Percentiles rank a stretch among this genome's conserved stretches.
These are phyloP conservation scores for Podospora tetraspora DNA, from an alignment of 495 filamentous ascomycete species.

Conservation along the genomic window DNA sequence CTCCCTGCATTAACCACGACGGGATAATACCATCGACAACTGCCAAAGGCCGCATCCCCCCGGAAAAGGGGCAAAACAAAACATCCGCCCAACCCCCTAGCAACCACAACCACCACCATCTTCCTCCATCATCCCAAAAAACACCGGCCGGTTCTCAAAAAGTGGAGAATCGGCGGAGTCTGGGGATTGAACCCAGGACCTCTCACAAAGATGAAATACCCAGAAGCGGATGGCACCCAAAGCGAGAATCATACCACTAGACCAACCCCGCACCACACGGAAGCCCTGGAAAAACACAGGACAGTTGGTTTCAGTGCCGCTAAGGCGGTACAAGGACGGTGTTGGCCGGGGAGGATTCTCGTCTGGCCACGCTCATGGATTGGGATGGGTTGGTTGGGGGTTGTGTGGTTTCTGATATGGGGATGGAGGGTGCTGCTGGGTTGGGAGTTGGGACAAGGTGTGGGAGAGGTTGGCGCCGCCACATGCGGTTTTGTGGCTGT, in stretches of 20 bases:
- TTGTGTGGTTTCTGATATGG: not conserved
- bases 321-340: not conserved
- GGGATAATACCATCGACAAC: no score
- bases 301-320: not conserved
- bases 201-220: not conserved
- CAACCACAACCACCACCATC: not conserved
- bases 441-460: not conserved
- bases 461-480: not conserved
- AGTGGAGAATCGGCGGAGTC: not conserved
- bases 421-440: no score
- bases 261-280: not conserved
- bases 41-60: not conserved
- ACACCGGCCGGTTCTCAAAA: not conserved
- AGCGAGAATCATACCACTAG: not conserved
- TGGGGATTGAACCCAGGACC: not conserved
- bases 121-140: not conserved
- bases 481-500: not conserved
- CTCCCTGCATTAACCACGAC: not conserved
- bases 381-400: not conserved
- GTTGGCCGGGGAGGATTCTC: not conserved
- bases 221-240: not conserved
- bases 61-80: not conserved
- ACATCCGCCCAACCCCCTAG: not conserved
- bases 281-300: not conserved
- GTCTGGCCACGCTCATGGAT: not conserved